Evolutionary conservation across 495 filamentous ascomycete species (phyloP).

Genomic region (Neurospora sp.): DNA sequence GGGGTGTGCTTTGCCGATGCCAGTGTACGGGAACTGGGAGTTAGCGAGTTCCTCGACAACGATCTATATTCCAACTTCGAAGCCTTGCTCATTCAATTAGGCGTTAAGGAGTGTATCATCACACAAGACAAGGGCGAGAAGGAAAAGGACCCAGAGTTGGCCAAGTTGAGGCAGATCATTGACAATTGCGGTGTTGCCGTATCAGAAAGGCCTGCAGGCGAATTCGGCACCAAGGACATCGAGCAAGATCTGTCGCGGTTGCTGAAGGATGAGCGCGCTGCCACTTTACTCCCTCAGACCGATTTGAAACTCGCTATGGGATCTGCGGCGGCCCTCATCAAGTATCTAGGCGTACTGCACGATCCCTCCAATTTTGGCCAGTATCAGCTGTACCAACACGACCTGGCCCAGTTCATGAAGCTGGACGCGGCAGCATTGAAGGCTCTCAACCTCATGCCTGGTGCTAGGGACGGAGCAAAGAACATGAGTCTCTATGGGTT

Average conservation of each 20-base stretch:
- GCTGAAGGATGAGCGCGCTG: constrained; percentile 72
- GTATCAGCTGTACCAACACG: constrained; percentile 94
- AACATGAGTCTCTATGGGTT: constrained; percentile 95
- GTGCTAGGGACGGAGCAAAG: constrained; percentile 85
- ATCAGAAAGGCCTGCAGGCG: constrained; percentile 60
- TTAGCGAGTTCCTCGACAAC: constrained; percentile 97
- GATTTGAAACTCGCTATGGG: constrained; percentile 97
- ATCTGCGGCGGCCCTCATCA: constrained; percentile 85
- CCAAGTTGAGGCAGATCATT: constrained; percentile 78
- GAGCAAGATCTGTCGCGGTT: constrained; percentile 87
- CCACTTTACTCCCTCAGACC: constrained; percentile 72
- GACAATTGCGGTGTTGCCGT: constrained; percentile 87
- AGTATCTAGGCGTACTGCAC: constrained; percentile 84
- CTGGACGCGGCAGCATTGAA: constrained; percentile 90
- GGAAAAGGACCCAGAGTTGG: constrained; percentile 78
- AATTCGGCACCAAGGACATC: constrained; percentile 88
- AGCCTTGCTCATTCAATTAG: constrained; percentile 88
- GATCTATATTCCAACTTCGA: constrained; percentile 98
- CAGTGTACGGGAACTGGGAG: constrained; percentile 87
- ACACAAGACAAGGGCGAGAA: constrained; percentile 56
- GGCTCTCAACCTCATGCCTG: constrained; percentile 94
- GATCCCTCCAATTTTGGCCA: constrained; percentile 93
- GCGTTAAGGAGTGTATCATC: constrained; percentile 87
- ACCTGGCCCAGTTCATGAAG: constrained; percentile 97
- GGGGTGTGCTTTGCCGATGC: constrained; percentile 98